Evolutionary conservation across 1,139 yeast species (phyloP).

Genomic region (Suhomyces chickasaworum): DNA sequence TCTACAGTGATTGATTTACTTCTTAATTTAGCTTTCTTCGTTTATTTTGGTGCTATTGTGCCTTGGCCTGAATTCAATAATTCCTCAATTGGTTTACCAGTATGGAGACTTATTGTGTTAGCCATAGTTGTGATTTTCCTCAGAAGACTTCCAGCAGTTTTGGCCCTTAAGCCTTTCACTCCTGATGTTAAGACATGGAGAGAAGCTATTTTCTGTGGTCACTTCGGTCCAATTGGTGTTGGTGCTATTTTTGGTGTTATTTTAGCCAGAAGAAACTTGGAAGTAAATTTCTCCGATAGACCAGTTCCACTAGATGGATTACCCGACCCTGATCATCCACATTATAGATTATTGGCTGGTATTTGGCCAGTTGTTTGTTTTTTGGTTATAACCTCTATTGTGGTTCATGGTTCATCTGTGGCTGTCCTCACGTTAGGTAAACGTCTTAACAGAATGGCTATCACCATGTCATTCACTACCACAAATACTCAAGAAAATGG

Average conservation of each 20-base stretch:
- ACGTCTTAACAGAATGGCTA: slow-evolving; percentile 86
- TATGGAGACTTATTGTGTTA: slow-evolving; percentile 82
- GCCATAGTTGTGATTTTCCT: slow-evolving; percentile 83
- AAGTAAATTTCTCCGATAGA: slow-evolving; percentile 52
- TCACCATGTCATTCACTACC: slow-evolving; percentile 83
- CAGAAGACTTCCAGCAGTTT: slow-evolving; percentile 85
- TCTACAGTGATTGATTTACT: slow-evolving; percentile 89
- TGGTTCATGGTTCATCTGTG: slow-evolving; percentile 95
- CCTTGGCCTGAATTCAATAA: slow-evolving; percentile 90
- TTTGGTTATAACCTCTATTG: slow-evolving; percentile 79
- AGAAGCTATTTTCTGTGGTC: slow-evolving; percentile 94
- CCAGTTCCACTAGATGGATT: slow-evolving; percentile 61
- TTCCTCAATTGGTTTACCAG: slow-evolving; percentile 62
- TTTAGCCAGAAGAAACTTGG: slow-evolving; percentile 78
- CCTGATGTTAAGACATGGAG: slow-evolving; percentile 95
- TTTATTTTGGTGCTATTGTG: slow-evolving; percentile 89
- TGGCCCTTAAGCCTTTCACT: slow-evolving; percentile 75
- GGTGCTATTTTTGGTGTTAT: slow-evolving; percentile 94
- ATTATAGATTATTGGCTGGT: slow-evolving; percentile 69
- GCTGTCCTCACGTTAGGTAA: slow-evolving; percentile 91
- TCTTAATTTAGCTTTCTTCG: slow-evolving; percentile 83
- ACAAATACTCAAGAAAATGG: slow-evolving; percentile 65
- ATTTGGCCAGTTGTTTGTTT: slow-evolving; percentile 94
- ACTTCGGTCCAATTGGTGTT: slow-evolving; percentile 98
- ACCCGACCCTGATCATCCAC: slow-evolving; percentile 56